These are phyloP conservation scores for Hypoxylon sp. DNA, from an alignment of 2,329 filamentous ascomycete genomes.

Conservation along the genomic window DNA sequence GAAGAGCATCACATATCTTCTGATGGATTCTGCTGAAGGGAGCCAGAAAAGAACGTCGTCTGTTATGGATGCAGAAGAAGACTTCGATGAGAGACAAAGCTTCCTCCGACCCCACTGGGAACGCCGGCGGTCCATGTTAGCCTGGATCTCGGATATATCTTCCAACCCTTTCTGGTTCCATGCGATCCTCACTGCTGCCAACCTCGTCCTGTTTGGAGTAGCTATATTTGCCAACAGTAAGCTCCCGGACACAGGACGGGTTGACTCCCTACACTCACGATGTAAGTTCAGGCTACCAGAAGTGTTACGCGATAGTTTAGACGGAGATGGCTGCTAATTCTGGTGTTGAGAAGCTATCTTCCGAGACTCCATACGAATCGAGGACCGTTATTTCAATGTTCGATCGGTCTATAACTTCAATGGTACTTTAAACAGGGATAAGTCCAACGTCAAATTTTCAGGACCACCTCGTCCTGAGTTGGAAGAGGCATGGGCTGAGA, in stretches of 20 bases:
- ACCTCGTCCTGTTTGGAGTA: background rate
- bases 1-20: background rate
- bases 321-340: background rate
- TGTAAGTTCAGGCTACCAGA: background rate
- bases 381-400: background rate
- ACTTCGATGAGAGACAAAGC: background rate
- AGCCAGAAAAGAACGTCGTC: background rate
- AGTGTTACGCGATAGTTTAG: background rate
- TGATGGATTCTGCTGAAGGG: background rate
- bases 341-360: background rate
- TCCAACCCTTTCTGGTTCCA: background rate
- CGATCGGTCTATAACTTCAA: background rate
- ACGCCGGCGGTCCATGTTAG: background rate
- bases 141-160: background rate
- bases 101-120: background rate
- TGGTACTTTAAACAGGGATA: background rate
- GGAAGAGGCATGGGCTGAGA: background rate
- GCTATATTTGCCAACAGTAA: background rate
- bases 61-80: background rate
- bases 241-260: background rate
- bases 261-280: background rate
- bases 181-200: background rate
- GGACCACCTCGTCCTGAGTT: background rate
- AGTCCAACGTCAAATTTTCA: background rate
- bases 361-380: background rate